These are phyloP conservation scores for Aspergillus cejpii DNA, from an alignment of 2,329 filamentous ascomycete genomes.

Conservation along the genomic window DNA sequence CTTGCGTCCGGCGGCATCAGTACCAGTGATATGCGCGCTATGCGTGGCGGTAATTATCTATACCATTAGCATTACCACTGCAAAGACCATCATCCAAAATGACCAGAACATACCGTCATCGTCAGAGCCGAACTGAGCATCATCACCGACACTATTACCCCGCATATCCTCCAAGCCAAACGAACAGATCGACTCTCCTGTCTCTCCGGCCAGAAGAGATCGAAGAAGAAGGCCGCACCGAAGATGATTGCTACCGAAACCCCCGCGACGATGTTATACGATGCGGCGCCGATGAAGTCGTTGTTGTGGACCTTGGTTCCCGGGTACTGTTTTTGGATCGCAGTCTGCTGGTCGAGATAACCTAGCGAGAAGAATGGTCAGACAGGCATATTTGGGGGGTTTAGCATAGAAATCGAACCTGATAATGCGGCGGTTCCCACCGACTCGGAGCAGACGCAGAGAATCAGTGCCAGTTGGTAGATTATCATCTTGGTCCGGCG, in stretches of 20 bases:
- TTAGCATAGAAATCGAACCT: no score
- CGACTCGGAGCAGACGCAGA: conserved; percentile 52
- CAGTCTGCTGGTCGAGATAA: conserved; percentile 50
- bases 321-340: conserved; percentile 38
- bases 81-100: not conserved
- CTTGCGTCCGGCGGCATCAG: conserved; percentile 24
- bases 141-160: conserved; percentile 44
- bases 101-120: conserved; percentile 38
- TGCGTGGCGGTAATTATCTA: conserved; percentile 44
- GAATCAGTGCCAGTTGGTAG: conserved; percentile 55
- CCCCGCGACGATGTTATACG: conserved; percentile 55
- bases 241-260: conserved; percentile 54
- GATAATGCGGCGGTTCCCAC: conserved; percentile 51
- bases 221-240: conserved; percentile 55
- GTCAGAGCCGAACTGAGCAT: conserved; percentile 43
- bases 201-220: conserved; percentile 55
- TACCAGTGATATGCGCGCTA: conserved; percentile 43
- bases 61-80: not conserved
- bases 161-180: conserved; percentile 50
- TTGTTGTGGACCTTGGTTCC: conserved; percentile 48
- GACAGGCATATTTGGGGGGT: no score
- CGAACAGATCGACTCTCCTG: conserved; percentile 45
- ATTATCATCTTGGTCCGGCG: conserved; percentile 54
- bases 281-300: conserved; percentile 50
- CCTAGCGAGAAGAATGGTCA: conserved; percentile 29